Evolutionary conservation across 2,329 filamentous ascomycete genomes (phyloP), one percentile per base, ranked within the genome.

Genomic region (Ceratocystis albifundus): DNA sequence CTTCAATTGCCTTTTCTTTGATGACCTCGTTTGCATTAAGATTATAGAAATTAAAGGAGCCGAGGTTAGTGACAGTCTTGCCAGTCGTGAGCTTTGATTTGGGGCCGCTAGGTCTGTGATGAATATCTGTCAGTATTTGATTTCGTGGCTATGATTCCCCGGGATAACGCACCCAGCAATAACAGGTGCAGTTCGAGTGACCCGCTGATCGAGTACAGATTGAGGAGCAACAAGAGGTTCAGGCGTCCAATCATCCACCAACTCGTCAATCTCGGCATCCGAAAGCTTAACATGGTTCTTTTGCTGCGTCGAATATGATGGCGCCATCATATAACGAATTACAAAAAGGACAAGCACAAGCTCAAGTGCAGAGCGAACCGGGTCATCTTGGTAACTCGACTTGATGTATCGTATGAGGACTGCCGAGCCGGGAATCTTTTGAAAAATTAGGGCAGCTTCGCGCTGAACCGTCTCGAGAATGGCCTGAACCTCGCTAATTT

Each of bases 31-130:
- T 96, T 65, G 85, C 85, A 70, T 95, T 90, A 76, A 99, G 91
- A 78, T 99, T 97, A 80, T 96, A 97, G 76, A 94, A 96, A 76
- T 99, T 99, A 78, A 91, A 94, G 1, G 90, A 95, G 46, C 90
- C 93, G 70, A 99, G 86, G 74, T 99, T 99, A 67, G 84, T 90
- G 28, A 96, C 94, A 20, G 89, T 96, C 70, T 90, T 88, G 72
- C 94, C 94, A 75, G 87, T 96, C 61, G 86, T 81, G 66, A 99
- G 84, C 75, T 94, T 96, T 62, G 88, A 87, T 75, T 94, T 96
- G 61, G 94, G 92, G 8, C 90, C 92, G 0, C 91, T 92, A 4
- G 93, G 88, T 62, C 90, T 95, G 72, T 61, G 68, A 28, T n/a
- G n/a, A 45, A 50, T 63, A 45, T 20, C 55, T 48, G 50, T 48